A percentile compares a stretch with the other conserved stretches of the same genome.
Conservation (phyloP, 75 land plant genomes). For the Pseudotsuga menziesii region DNA sequence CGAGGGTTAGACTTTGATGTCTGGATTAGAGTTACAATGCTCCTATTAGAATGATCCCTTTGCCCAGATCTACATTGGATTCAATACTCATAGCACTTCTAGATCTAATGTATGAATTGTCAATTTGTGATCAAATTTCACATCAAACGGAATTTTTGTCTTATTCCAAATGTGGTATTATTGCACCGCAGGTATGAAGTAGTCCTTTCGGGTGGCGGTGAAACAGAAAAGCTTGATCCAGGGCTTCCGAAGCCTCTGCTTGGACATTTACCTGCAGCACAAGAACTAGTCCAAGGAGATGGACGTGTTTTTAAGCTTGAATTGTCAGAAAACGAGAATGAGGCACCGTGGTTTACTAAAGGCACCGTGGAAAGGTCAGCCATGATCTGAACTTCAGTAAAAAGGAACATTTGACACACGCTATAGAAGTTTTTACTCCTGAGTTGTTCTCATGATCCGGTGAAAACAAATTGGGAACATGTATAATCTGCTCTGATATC, state of each 20-base stretch:
- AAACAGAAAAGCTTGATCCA: constrained; percentile 16
- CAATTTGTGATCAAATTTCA: not conserved
- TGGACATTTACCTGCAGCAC: constrained; percentile 13
- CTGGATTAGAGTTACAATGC: not conserved
- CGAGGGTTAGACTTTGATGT: not conserved
- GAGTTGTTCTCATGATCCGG: not conserved
- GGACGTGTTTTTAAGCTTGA: constrained; percentile 14
- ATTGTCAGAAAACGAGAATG: constrained; percentile 5
- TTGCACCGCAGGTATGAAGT: constrained; percentile 16
- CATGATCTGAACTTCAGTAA: not conserved
- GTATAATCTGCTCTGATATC: no score
- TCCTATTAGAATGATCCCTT: not conserved
- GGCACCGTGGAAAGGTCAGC: constrained; percentile 23
- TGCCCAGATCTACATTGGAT: not conserved
- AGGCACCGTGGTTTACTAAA: constrained; percentile 24
- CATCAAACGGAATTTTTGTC: not conserved
- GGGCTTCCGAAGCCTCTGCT: constrained; percentile 20
- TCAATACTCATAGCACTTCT: not conserved
- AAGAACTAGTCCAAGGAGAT: constrained; percentile 8
- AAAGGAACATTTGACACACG: not conserved
- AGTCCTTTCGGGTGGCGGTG: constrained; percentile 8
- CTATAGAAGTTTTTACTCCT: not conserved
- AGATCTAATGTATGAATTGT: not conserved
- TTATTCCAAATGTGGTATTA: not conserved
- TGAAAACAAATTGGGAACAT: not conserved